A percentile compares a stretch with the other conserved stretches of the same genome.
These are phyloP conservation scores for Fusarium mundagurra DNA, from an alignment of 2,329 filamentous ascomycete species.

Conservation along the genomic window DNA sequence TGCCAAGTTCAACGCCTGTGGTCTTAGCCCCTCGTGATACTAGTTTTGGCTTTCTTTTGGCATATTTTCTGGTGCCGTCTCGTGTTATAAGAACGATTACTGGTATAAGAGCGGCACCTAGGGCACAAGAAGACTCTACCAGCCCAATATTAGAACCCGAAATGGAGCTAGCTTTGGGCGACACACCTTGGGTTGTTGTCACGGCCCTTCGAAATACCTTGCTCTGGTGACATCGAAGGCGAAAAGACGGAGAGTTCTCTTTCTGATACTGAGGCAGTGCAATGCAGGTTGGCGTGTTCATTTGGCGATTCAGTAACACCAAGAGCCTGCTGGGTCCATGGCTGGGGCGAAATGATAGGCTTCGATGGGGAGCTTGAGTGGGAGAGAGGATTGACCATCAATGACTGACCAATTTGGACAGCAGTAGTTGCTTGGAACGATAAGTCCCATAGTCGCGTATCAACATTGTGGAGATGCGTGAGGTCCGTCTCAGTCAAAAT, in stretches of 20 bases:
- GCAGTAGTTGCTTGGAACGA: background rate
- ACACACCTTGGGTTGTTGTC: background rate
- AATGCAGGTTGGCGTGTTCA: no score
- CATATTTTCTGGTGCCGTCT: background rate
- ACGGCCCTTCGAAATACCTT: rapidly evolving
- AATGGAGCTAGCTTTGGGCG: rapidly evolving
- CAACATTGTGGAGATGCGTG: background rate
- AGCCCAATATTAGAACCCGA: rapidly evolving
- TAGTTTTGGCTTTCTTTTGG: rapidly evolving
- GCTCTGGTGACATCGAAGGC: rapidly evolving
- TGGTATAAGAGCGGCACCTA: rapidly evolving
- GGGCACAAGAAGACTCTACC: rapidly evolving
- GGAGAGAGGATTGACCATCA: rapidly evolving
- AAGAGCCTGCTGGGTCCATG: rapidly evolving
- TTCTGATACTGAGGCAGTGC: background rate
- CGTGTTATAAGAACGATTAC: background rate
- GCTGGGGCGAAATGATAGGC: no score
- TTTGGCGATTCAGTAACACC: background rate
- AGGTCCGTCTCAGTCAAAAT: rapidly evolving
- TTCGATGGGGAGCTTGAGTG: background rate
- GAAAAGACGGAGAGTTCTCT: rapidly evolving
- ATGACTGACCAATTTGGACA: background rate
- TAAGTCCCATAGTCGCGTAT: background rate
- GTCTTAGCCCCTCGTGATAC: rapidly evolving
- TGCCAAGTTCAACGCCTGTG: rapidly evolving